phyloP scores from a whole-genome alignment of 2,329 filamentous ascomycete species.

The Trichocomaceae sp. region DNA sequence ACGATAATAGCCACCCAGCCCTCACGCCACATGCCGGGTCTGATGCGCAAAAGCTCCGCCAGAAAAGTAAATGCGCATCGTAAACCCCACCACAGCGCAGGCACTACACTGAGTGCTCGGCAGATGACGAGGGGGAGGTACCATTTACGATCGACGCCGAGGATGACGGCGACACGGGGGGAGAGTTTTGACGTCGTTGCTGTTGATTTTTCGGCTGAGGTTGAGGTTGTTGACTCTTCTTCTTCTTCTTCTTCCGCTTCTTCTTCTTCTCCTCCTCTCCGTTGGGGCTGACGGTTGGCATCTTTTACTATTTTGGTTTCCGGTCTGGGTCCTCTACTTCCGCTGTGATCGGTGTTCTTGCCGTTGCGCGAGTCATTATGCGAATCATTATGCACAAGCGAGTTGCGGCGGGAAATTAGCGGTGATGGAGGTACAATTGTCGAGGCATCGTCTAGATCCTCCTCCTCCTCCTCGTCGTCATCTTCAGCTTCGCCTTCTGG shows the following conservation, averaged over 20 bases:
- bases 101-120: conserved; percentile 64
- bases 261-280: background rate
- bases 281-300: background rate
- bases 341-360: background rate
- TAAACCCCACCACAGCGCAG: conserved; percentile 65
- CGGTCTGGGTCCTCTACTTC: background rate
- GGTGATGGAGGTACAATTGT: conserved; percentile 26
- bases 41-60: conserved; percentile 52
- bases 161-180: conserved; percentile 69
- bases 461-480: background rate
- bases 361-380: background rate
- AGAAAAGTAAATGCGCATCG: conserved; percentile 63
- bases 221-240: background rate
- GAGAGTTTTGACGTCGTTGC: conserved; percentile 47
- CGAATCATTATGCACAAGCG: background rate
- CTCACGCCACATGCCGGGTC: conserved; percentile 37
- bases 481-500: background rate
- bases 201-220: background rate
- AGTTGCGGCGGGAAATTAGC: conserved; percentile 18
- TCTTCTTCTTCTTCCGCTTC: background rate
- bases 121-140: conserved; percentile 66
- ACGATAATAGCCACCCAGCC: conserved; percentile 36
- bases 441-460: conserved; percentile 17
- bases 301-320: background rate
- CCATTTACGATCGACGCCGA: conserved; percentile 67